Percentiles rank a stretch among this genome's conserved stretches.
Conservation (phyloP, 2,329 filamentous ascomycete species). For the Cercospora janseana region DNA sequence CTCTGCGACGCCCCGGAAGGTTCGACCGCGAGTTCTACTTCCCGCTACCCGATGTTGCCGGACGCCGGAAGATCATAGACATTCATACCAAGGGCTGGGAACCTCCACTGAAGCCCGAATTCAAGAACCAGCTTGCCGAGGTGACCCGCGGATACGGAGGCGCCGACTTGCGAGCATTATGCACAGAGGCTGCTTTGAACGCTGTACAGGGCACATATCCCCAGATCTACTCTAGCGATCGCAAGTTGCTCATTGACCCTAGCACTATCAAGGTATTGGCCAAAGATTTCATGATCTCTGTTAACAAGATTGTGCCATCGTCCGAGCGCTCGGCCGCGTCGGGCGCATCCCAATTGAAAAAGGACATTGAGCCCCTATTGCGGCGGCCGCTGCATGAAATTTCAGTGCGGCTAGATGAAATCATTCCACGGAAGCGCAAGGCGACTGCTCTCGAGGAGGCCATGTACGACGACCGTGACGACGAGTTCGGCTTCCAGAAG, state of each 20-base stretch:
- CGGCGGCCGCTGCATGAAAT: slow-evolving; percentile 70
- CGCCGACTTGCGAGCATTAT: slow-evolving; percentile 88
- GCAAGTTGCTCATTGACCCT: slow-evolving; percentile 86
- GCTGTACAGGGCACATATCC: slow-evolving; percentile 93
- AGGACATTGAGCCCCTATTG: slow-evolving; percentile 76
- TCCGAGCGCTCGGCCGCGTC: slow-evolving; percentile 87
- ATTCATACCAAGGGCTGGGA: slow-evolving; percentile 97
- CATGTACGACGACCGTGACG: slow-evolving; percentile 82
- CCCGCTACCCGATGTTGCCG: slow-evolving; percentile 78
- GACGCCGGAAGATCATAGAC: slow-evolving; percentile 80
- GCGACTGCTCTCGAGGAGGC: slow-evolving; percentile 90
- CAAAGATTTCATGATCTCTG: slow-evolving; percentile 94
- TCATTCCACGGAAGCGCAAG: slow-evolving; percentile 81
- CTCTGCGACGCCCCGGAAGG: slow-evolving; percentile 86
- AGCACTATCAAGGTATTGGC: slow-evolving; percentile 80
- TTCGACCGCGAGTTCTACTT: slow-evolving; percentile 99
- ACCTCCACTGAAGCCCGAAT: slow-evolving; percentile 65
- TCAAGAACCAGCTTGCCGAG: slow-evolving; percentile 81
- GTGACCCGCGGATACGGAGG: slow-evolving; percentile 95
- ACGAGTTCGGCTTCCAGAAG: slow-evolving; percentile 78
- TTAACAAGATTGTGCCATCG: slow-evolving; percentile 94
- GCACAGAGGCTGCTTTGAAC: slow-evolving; percentile 93
- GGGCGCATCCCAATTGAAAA: slow-evolving; percentile 75
- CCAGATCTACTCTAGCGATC: slow-evolving; percentile 87
- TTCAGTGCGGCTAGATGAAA: slow-evolving; percentile 60